Conservation (phyloP, 139 green algal genomes). For the Axilococcus clingmanii region DNA sequence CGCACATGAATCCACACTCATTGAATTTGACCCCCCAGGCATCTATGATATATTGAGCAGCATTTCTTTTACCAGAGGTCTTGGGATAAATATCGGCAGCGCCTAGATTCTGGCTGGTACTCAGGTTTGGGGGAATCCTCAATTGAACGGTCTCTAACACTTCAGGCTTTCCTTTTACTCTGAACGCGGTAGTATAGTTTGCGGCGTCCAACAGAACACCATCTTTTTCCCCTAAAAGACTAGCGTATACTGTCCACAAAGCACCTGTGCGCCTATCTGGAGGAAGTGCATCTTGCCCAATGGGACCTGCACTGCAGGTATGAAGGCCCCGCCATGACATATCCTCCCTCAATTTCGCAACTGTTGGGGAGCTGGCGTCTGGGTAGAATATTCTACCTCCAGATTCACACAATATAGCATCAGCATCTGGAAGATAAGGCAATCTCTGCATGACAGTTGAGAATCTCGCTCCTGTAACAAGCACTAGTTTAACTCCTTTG, state of each 20-base stretch:
- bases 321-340: conserved; percentile 3
- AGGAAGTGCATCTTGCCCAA: background rate
- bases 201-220: conserved; percentile 1
- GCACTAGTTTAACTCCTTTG: background rate
- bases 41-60: conserved; percentile 6
- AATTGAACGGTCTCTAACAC: background rate
- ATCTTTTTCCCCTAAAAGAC: background rate
- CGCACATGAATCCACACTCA: conserved; percentile 1
- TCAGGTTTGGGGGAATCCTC: background rate
- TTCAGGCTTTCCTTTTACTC: background rate
- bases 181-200: conserved; percentile 8
- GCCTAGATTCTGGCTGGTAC: background rate
- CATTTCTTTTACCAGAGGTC: conserved; percentile 11
- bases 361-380: background rate
- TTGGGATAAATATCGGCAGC: conserved; percentile 6
- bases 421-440: conserved; percentile 4
- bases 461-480: conserved; percentile 3
- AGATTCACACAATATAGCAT: conserved; percentile 9
- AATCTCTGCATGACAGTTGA: conserved; percentile 5
- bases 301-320: background rate
- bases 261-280: background rate
- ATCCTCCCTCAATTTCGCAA: background rate
- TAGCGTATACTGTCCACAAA: conserved; percentile 1
- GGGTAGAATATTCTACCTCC: conserved; percentile 11
- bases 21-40: background rate